phyloP scores from a whole-genome alignment of 805 yeast species.

The Lipomyces orientalis region DNA sequence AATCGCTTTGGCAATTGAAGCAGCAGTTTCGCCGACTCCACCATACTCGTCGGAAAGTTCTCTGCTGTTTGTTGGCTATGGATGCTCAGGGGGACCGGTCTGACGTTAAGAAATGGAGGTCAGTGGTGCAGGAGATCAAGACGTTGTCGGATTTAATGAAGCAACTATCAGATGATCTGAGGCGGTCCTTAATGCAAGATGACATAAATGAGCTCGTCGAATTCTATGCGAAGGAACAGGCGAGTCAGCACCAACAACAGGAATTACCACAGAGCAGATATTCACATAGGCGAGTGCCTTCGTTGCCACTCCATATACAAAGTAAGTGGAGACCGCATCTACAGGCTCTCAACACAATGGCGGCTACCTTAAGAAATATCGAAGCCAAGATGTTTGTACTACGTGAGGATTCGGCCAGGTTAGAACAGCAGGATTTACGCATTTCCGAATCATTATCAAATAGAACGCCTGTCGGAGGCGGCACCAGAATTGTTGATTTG shows the following conservation, averaged over 20 bases:
- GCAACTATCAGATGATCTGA: conserved; percentile 23
- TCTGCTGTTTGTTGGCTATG: conserved; percentile 38
- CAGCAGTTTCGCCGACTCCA: conserved; percentile 31
- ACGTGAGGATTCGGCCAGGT: conserved; percentile 30
- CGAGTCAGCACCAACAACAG: conserved; percentile 4
- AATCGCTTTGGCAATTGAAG: conserved; percentile 27
- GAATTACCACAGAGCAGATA: not conserved
- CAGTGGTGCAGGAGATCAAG: conserved; percentile 26
- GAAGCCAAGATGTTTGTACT: conserved; percentile 36
- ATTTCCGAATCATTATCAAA: not conserved
- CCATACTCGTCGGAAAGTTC: conserved; percentile 31
- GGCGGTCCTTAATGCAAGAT: conserved; percentile 9
- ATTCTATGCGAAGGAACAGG: conserved; percentile 16
- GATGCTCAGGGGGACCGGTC: conserved; percentile 33
- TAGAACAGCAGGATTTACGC: conserved; percentile 23
- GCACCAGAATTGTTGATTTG: conserved; percentile 6
- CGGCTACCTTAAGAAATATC: conserved; percentile 31
- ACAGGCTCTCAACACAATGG: conserved; percentile 26
- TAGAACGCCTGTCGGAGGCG: not conserved
- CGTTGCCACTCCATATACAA: not conserved
- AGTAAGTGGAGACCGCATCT: conserved; percentile 28
- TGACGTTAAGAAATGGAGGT: conserved; percentile 31
- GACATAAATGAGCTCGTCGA: conserved; percentile 22
- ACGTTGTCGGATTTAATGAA: conserved; percentile 29
- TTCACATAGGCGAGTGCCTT: not conserved